Conservation (phyloP, 805 yeast genomes). For the Pichia pseudocactophila region DNA sequence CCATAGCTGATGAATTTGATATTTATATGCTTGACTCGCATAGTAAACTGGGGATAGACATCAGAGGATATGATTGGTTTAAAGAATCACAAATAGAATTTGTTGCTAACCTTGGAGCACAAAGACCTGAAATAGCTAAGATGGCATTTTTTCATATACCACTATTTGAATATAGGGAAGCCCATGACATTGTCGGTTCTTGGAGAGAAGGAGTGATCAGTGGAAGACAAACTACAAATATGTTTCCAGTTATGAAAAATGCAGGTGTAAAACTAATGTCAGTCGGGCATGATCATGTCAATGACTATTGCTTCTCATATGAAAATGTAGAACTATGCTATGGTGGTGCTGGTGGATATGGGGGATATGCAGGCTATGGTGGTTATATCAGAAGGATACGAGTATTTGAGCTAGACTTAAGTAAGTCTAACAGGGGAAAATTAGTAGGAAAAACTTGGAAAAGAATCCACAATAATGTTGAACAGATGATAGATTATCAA, state of each 20-base stretch:
- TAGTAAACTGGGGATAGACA: conserved; percentile 60
- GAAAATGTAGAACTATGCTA: conserved; percentile 77
- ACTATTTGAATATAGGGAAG: conserved; percentile 56
- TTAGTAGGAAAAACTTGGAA: conserved; percentile 58
- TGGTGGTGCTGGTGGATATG: conserved; percentile 92
- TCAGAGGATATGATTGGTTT: conserved; percentile 82
- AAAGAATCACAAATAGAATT: conserved; percentile 26
- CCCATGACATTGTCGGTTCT: conserved; percentile 35
- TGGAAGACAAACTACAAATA: too few species aligned
- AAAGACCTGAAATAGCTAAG: conserved; percentile 37
- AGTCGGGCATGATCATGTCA: conserved; percentile 95
- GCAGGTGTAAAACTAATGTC: conserved; percentile 66
- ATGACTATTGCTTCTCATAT: conserved; percentile 65
- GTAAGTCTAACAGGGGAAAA: conserved; percentile 23
- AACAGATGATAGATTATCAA: conserved; percentile 9
- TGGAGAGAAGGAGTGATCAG: conserved; percentile 50
- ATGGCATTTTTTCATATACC: conserved; percentile 97
- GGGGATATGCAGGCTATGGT: conserved; percentile 93
- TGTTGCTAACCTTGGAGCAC: conserved; percentile 17
- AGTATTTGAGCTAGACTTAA: conserved; percentile 51
- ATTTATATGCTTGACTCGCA: conserved; percentile 82
- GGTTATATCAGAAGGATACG: conserved; percentile 78
- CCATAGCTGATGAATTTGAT: conserved; percentile 30
- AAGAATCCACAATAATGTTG: conserved; percentile 50
- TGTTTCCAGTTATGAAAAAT: conserved; percentile 70